These are phyloP conservation scores for Oidium heveae DNA, from an alignment of 2,329 filamentous ascomycete genomes.

Conservation along the genomic window DNA sequence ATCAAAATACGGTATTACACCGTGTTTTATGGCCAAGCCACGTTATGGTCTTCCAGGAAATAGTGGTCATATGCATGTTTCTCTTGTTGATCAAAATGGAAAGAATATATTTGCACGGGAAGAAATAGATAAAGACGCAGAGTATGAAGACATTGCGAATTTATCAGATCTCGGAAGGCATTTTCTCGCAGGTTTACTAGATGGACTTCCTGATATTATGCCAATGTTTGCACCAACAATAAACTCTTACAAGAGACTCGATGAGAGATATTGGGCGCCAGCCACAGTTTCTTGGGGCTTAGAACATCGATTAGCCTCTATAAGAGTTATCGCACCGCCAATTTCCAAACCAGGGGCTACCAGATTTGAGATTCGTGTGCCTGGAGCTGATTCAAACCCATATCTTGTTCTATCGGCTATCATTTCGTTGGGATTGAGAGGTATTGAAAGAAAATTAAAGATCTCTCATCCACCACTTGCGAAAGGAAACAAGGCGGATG, in stretches of 20 bases:
- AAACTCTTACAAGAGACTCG: conserved; percentile 93
- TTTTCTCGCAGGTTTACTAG: conserved; percentile 75
- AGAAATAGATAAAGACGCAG: conserved; percentile 40
- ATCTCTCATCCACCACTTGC: conserved; percentile 63
- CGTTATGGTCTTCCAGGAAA: conserved; percentile 78
- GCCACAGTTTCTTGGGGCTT: conserved; percentile 94
- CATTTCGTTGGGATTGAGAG: conserved; percentile 68
- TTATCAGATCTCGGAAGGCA: conserved; percentile 76
- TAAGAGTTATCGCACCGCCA: conserved; percentile 72
- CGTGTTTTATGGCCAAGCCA: conserved; percentile 97
- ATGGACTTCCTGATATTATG: conserved; percentile 86
- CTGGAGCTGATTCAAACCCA: conserved; percentile 83
- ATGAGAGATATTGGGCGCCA: conserved; percentile 98
- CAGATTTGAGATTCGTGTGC: conserved; percentile 75
- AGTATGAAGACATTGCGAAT: conserved; percentile 49
- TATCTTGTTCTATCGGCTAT: conserved; percentile 71
- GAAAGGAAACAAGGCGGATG: conserved; percentile 61
- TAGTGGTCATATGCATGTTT: conserved; percentile 88
- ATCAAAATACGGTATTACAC: conserved; percentile 70
- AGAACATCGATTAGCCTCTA: conserved; percentile 79
- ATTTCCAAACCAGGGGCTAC: conserved; percentile 67
- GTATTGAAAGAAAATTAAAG: conserved; percentile 74
- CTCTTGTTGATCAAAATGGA: conserved; percentile 53
- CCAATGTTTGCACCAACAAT: conserved; percentile 80
- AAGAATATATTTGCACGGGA: conserved; percentile 66